Percentiles rank a stretch among this genome's conserved stretches.
Conservation (phyloP, 176 grass and related monocot species). For the Phragmites australis region DNA sequence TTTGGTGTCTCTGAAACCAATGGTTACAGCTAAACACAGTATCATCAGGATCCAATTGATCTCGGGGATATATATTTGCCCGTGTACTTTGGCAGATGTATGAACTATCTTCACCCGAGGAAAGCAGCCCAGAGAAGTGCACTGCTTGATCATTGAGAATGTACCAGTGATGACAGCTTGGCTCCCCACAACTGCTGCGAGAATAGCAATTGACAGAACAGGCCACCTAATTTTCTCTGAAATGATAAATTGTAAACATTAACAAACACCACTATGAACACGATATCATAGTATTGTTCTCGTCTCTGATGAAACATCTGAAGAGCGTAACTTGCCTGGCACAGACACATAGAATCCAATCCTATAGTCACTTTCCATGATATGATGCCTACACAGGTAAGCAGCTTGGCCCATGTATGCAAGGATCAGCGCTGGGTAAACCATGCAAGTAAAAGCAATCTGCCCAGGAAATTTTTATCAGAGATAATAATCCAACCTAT, state of each 20-base stretch:
- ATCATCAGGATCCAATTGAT: conserved; percentile 98
- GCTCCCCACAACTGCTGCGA: conserved; percentile 93
- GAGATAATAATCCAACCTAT: not conserved
- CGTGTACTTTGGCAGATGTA: conserved; percentile 82
- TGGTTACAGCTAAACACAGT: conserved; percentile 81
- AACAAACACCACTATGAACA: conserved; percentile 17
- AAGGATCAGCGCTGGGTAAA: conserved; percentile 94
- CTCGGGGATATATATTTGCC: conserved; percentile 97
- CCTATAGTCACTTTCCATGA: conserved; percentile 74
- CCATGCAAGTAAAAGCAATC: conserved; percentile 96
- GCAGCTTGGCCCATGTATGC: conserved; percentile 99
- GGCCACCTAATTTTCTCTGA: conserved; percentile 87
- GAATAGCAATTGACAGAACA: conserved; percentile 84
- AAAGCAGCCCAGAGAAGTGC: conserved; percentile 94
- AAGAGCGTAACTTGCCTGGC: conserved; percentile 64
- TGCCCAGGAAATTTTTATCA: conserved; percentile 38
- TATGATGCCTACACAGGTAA: conserved; percentile 91
- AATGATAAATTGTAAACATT: conserved; percentile 26
- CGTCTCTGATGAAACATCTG: conserved; percentile 11
- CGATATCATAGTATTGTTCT: conserved; percentile 12
- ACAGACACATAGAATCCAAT: conserved; percentile 99
- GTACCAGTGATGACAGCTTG: conserved; percentile 95
- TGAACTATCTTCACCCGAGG: conserved; percentile 94
- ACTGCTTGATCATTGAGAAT: conserved; percentile 97
- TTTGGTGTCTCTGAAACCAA: conserved; percentile 96